Conservation (phyloP, 2,329 filamentous ascomycete genomes). For the Colletotrichum brevisporum region DNA sequence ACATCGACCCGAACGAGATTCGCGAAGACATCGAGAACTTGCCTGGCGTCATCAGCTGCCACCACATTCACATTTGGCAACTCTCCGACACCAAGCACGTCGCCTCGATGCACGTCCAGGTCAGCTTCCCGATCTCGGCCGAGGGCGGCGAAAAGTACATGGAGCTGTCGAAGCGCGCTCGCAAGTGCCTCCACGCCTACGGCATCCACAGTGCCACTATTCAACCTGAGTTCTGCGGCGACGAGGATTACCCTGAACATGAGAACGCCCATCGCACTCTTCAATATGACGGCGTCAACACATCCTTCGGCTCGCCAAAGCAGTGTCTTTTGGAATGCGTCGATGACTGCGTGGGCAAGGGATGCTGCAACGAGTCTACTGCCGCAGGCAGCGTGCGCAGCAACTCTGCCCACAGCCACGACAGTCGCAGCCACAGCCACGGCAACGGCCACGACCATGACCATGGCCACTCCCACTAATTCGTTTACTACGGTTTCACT, state of each 20-base stretch:
- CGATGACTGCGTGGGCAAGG: slow-evolving; percentile 61
- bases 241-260: slow-evolving; percentile 59
- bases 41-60: slow-evolving; percentile 88
- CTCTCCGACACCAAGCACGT: slow-evolving; percentile 95
- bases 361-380: slow-evolving; percentile 58
- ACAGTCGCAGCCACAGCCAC: slow-evolving; percentile 26
- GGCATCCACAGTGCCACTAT: slow-evolving; percentile 98
- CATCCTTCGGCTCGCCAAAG: slow-evolving; percentile 44
- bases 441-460: slow-evolving; percentile 16
- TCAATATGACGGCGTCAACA: slow-evolving; percentile 51
- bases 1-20: slow-evolving; percentile 90
- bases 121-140: slow-evolving; percentile 89
- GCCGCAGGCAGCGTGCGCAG: slow-evolving; percentile 50
- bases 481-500: background rate
- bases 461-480: slow-evolving; percentile 31
- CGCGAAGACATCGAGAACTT: slow-evolving; percentile 90
- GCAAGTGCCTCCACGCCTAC: slow-evolving; percentile 92
- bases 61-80: slow-evolving; percentile 98
- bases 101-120: slow-evolving; percentile 92
- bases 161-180: slow-evolving; percentile 85
- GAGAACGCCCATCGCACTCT: slow-evolving; percentile 52
- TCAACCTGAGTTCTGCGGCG: slow-evolving; percentile 87
- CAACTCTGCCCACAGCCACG: slow-evolving; percentile 47
- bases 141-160: slow-evolving; percentile 88
- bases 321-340: slow-evolving; percentile 68